Conservation (phyloP, 2,329 filamentous ascomycete genomes). For the Gaeumannomyces tritici region DNA sequence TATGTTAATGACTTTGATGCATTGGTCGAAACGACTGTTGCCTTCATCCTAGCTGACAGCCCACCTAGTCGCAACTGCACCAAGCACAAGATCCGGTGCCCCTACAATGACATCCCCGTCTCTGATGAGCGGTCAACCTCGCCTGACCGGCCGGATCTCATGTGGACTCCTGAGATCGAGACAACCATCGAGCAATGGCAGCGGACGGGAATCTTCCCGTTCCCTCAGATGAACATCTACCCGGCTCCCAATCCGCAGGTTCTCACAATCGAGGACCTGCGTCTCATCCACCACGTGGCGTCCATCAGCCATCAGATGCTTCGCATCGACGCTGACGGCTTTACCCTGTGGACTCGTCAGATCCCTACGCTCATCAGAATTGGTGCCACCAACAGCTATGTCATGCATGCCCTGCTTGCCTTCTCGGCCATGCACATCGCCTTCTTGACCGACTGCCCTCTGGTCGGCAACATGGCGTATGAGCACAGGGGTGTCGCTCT, state of each 20-base stretch:
- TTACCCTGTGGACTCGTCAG: conserved; percentile 87
- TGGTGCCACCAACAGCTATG: conserved; percentile 72
- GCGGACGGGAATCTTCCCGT: conserved; percentile 74
- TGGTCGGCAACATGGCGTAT: conserved; percentile 81
- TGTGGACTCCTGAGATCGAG: conserved; percentile 83
- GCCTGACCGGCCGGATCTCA: conserved; percentile 57
- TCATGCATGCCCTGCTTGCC: conserved; percentile 87
- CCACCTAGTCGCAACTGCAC: conserved; percentile 80
- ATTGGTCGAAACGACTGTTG: neutral
- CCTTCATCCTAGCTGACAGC: conserved; percentile 12
- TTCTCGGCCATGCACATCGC: conserved; percentile 93
- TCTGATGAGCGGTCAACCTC: conserved; percentile 53
- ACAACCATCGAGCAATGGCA: conserved; percentile 75
- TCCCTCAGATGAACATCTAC: conserved; percentile 69
- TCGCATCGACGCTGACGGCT: conserved; percentile 65
- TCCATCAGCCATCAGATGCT: conserved; percentile 77
- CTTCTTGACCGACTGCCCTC: conserved; percentile 75
- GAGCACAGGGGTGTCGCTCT: conserved; percentile 81
- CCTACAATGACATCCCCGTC: conserved; percentile 82
- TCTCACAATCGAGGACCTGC: conserved; percentile 69
- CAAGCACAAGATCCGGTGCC: conserved; percentile 96
- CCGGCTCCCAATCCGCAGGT: conserved; percentile 63
- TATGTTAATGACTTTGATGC: conserved; percentile 44
- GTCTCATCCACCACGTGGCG: conserved; percentile 84
- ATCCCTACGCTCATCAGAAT: conserved; percentile 87